A percentile compares a stretch with the other conserved stretches of the same genome.
phyloP scores from a whole-genome alignment of 305 asterid species.

The Solanum hybrid region DNA sequence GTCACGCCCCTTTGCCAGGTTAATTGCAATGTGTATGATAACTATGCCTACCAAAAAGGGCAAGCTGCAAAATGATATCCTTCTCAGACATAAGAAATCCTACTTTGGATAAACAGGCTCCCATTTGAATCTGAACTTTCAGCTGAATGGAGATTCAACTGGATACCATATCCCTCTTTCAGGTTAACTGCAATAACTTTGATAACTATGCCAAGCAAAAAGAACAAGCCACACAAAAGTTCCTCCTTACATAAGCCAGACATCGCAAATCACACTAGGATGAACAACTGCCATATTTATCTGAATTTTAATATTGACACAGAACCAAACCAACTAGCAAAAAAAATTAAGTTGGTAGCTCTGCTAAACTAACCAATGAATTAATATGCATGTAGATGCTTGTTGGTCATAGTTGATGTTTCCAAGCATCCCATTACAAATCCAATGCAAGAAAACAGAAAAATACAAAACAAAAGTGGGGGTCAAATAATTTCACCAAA shows the following conservation, averaged over 20 bases:
- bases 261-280: background rate
- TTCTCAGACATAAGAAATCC: background rate
- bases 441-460: background rate
- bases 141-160: background rate
- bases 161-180: background rate
- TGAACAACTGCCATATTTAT: background rate
- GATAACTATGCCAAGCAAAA: background rate
- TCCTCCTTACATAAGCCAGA: background rate
- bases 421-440: background rate
- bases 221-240: background rate
- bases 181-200: background rate
- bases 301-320: background rate
- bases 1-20: background rate
- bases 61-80: background rate
- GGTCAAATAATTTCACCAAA: slow-evolving; percentile 8
- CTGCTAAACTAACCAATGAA: background rate
- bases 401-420: background rate
- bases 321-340: background rate
- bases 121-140: background rate
- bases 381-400: background rate
- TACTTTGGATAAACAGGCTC: background rate
- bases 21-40: background rate
- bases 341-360: background rate
- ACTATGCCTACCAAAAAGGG: background rate
- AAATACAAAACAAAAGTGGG: background rate